Conservation (phyloP, 371 early-diverging fungal genomes). For the Apophysomyces elegans region DNA sequence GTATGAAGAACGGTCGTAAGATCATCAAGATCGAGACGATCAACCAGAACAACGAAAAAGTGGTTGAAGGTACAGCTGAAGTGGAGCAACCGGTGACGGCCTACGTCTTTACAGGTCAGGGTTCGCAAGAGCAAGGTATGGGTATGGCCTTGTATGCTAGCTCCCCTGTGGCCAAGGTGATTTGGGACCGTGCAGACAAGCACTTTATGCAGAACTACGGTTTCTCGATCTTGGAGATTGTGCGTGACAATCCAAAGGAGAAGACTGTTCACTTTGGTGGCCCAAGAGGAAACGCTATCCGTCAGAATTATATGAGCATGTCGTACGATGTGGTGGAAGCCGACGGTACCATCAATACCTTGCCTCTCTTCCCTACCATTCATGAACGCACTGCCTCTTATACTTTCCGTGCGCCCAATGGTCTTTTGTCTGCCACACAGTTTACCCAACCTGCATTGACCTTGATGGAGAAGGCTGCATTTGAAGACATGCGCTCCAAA, state of each 20-base stretch:
- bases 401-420: conserved; percentile 91
- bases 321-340: conserved; percentile 85
- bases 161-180: conserved; percentile 82
- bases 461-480: conserved; percentile 92
- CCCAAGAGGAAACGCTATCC: conserved; percentile 87
- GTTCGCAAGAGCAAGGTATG: conserved; percentile 96
- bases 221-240: conserved; percentile 92
- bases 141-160: conserved; percentile 93
- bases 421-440: conserved; percentile 93
- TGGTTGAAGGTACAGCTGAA: conserved; percentile 91
- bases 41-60: conserved; percentile 87
- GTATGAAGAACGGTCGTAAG: conserved; percentile 97
- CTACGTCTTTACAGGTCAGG: conserved; percentile 96
- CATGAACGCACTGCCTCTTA: conserved; percentile 78
- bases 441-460: conserved; percentile 95
- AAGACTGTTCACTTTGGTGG: conserved; percentile 96
- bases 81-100: conserved; percentile 92
- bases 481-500: conserved; percentile 89
- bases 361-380: conserved; percentile 93
- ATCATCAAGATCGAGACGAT: conserved; percentile 91
- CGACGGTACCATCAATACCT: conserved; percentile 71
- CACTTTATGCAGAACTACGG: conserved; percentile 90
- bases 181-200: conserved; percentile 94
- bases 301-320: conserved; percentile 89
- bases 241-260: conserved; percentile 87